These are phyloP conservation scores for Colletotrichum magnum DNA, from an alignment of 2,329 filamentous ascomycete genomes.

Conservation along the genomic window DNA sequence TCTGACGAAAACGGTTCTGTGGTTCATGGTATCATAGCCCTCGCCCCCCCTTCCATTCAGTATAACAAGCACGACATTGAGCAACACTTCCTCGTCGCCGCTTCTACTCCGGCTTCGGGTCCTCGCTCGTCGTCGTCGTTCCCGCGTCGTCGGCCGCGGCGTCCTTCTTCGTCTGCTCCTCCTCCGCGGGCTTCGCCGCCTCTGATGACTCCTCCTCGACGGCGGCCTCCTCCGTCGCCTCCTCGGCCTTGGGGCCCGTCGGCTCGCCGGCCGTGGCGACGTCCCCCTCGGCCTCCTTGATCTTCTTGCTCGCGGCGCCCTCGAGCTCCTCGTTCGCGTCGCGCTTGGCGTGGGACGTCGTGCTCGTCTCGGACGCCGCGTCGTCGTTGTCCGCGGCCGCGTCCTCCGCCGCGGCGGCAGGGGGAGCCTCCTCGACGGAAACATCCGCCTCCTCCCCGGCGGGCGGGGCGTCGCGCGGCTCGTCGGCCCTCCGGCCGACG, in stretches of 20 bases:
- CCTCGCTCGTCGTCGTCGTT: not conserved
- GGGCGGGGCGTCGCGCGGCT: conserved; percentile 45
- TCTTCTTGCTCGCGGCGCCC: conserved; percentile 59
- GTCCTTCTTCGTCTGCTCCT: conserved; percentile 18
- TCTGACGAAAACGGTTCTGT: conserved; percentile 9
- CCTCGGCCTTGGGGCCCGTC: conserved; percentile 42
- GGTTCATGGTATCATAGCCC: conserved; percentile 37
- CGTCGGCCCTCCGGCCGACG: conserved; percentile 65
- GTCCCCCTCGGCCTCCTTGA: conserved; percentile 58
- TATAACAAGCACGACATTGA: not conserved
- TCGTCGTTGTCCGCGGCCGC: conserved; percentile 44
- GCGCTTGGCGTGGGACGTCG: conserved; percentile 64
- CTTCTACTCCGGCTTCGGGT: not conserved
- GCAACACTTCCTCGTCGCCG: not conserved
- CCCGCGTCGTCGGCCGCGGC: not conserved
- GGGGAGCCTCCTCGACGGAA: conserved; percentile 32
- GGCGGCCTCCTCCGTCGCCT: conserved; percentile 17
- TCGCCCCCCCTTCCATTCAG: too few species aligned
- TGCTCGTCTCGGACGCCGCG: conserved; percentile 49
- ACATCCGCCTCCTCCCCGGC: conserved; percentile 45
- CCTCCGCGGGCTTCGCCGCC: conserved; percentile 4
- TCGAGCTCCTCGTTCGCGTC: conserved; percentile 66
- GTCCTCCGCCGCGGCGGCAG: conserved; percentile 24
- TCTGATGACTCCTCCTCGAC: not conserved
- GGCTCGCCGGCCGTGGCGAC: conserved; percentile 36